Base-by-base conservation (phyloP, 2,329 filamentous ascomycete species). In the Colletotrichum falcatum region DNA sequence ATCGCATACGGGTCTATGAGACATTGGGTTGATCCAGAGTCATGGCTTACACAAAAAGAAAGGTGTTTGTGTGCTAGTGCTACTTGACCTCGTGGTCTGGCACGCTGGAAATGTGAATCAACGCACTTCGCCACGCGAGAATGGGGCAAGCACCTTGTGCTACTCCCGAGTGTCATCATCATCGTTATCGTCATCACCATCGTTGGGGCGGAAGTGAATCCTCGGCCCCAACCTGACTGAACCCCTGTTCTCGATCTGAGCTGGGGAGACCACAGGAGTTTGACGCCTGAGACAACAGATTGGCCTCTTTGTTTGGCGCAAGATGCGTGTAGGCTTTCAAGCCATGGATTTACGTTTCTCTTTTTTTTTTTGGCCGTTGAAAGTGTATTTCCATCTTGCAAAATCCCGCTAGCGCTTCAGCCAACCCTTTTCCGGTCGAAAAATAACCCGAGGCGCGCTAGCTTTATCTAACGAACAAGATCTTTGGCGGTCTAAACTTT, bases 11-110 rank as follows among this genome's bases (percentile, higher is more conserved):
- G 8, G 14, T 5, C 14, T 6, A 6, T 46, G 56, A 70, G 51
- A 70, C 64, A 70, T 35, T 33, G 48, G 9, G 58, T n/a, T 20
- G 42, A 67, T 70, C 64, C 61, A 51, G 63, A 51, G 49, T 70
- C 11, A 39, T 28, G 56, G 65, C 66, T 66, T 20, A 42, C 58
- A 61, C 49, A 58, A 46, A 39, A 70, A 70, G 56, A 62, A 58
- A 61, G 39, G 55, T 58, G 28, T n/a, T 30, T 30, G 54, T 37
- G 23, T 62, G 58, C 42, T 35, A 26, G 67, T 70, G 58, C 51
- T 18, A 70, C 64, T 37, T 62, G 30, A 37, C 67, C 67, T 70
- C 67, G 67, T 70, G 67, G 67, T 67, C 58, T 70, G 67, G 67
- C 64, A 67, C 51, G 56, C 67, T 67, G 67, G 44, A 23, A 42